These are phyloP conservation scores for Plasmodium chabaudi DNA, from an alignment of 169 alveolate species.

Conservation along the genomic window DNA sequence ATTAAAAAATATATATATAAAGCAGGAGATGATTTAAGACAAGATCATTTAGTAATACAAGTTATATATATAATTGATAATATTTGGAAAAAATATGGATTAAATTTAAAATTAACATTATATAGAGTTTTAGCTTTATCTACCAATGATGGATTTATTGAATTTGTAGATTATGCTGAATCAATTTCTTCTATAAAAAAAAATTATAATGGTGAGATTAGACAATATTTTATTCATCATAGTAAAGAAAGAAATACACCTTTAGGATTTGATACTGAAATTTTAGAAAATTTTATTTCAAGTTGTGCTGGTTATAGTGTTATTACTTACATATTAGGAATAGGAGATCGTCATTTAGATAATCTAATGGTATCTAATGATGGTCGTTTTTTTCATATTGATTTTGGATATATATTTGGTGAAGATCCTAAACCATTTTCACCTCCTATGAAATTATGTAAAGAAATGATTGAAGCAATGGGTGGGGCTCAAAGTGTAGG, in stretches of 20 bases:
- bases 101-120: conserved; percentile 90
- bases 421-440: conserved; percentile 85
- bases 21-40: conserved; percentile 97
- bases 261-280: conserved; percentile 76
- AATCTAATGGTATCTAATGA: conserved; percentile 94
- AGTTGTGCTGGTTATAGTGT: conserved; percentile 99
- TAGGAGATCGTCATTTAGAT: conserved; percentile 99
- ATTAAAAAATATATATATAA: conserved; percentile 88
- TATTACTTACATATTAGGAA: conserved; percentile 97
- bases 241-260: conserved; percentile 23
- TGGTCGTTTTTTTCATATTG: conserved; percentile 98
- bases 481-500: conserved; percentile 94
- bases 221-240: conserved; percentile 69
- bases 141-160: conserved; percentile 89
- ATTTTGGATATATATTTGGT: conserved; percentile 98
- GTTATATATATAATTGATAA: conserved; percentile 90
- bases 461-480: conserved; percentile 85
- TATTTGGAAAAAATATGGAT: conserved; percentile 91
- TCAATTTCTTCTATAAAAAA: conserved; percentile 51
- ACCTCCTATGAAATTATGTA: conserved; percentile 82
- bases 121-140: conserved; percentile 90
- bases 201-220: conserved; percentile 77
- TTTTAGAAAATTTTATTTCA: conserved; percentile 91
- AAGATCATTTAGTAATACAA: conserved; percentile 94
- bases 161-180: conserved; percentile 78